A percentile compares a stretch with the other conserved stretches of the same genome.
Evolutionary conservation across 2,329 filamentous ascomycete species (phyloP).

Genomic region (Colletotrichum limetticola): DNA sequence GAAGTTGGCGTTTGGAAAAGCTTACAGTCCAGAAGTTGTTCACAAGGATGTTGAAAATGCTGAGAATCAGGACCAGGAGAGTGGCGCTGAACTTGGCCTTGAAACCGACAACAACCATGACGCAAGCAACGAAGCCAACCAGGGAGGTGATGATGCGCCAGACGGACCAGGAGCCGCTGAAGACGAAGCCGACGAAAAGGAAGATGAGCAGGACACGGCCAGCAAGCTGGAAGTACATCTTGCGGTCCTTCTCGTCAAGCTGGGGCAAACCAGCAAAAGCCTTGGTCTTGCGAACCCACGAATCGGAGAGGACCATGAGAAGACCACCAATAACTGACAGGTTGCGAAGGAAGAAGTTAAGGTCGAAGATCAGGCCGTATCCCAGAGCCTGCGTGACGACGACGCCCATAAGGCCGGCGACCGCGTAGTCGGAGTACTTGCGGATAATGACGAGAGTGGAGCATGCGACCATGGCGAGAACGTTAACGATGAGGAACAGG

Average conservation of each 20-base stretch:
- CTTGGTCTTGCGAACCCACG: conserved; percentile 97
- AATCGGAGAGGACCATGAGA: conserved; percentile 97
- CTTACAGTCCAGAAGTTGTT: conserved; percentile 99
- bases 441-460: conserved; percentile 89
- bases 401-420: conserved; percentile 88
- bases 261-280: conserved; percentile 93
- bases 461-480: conserved; percentile 85
- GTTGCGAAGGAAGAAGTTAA: conserved; percentile 99
- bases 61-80: conserved; percentile 92
- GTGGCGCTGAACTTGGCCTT: conserved; percentile 99
- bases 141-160: conserved; percentile 87
- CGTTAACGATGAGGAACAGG: conserved; percentile 90
- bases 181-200: conserved; percentile 96
- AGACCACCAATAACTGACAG: conserved; percentile 96
- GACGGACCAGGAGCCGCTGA: conserved; percentile 91
- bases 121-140: conserved; percentile 87
- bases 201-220: conserved; percentile 96
- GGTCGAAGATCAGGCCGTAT: conserved; percentile 97
- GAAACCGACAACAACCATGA: conserved; percentile 99
- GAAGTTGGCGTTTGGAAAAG: conserved; percentile 37
- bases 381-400: conserved; percentile 94
- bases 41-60: conserved; percentile 94
- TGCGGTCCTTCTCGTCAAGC: conserved; percentile 98
- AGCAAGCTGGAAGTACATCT: conserved; percentile 99
- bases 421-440: conserved; percentile 93